Base-by-base conservation (phyloP, 176 grass and related monocot genomes). In the Alopecurus myosuroides region DNA sequence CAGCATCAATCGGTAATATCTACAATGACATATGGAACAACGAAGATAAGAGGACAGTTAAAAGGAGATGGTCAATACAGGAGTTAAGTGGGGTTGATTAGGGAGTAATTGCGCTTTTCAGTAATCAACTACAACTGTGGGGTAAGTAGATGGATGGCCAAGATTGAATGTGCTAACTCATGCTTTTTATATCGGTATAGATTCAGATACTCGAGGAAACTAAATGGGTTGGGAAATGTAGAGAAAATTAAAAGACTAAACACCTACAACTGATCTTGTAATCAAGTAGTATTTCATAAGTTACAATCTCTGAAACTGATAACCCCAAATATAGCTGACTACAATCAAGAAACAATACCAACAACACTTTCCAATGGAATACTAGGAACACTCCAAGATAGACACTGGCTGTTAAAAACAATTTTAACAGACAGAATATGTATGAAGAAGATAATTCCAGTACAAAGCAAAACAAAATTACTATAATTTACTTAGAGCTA, bases 341-440 rank as follows among this genome's bases (percentile, higher is more conserved):
- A 74, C 11, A 3, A 74, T 70, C 23, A 41, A 76, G 25, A 81
- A 87, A 75, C 17, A 75, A 17, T 75, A 74, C 71, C 25, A 9
- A 78, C 20, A 63, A 20, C 23, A 42, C 39, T 42, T 62, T 77
- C 34, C 62, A 77, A 13, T 55, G 19, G 26, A 82, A 81, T 53
- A 31, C 17, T 82, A 77, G 25, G 18, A 19, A 89, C 13, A 40
- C 7, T 85, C 8, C 28, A 85, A 58, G 19, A 80, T 42, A 79
- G 6, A 2, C 39, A 80, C 37, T 5, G 2, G 31, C 62, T 53
- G n/a, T 4, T 10, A 8, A 44, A 51, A 67, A 26, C 13, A 5
- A 33, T 81, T 22, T 55, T 48, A 76, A 57, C 17, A 1, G 29
- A 73, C 10, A 81, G 30, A 30, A 70, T 62, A 51, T 19, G 14